These are phyloP conservation scores for Ophiostoma sp. DNA, from an alignment of 2,329 filamentous ascomycete species.

Conservation along the genomic window DNA sequence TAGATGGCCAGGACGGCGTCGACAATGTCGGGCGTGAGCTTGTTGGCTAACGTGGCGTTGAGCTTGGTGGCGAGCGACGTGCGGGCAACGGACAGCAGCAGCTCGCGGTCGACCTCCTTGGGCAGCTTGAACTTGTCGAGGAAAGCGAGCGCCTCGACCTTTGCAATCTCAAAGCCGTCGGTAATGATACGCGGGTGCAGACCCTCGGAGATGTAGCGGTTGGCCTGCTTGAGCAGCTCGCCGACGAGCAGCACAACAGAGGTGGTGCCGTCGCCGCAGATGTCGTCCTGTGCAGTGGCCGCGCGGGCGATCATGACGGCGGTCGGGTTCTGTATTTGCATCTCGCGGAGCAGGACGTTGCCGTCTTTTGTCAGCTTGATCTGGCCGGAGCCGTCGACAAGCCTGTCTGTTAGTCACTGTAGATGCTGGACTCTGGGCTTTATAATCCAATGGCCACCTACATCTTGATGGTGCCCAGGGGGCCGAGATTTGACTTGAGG, in stretches of 20 bases:
- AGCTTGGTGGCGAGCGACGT: slow-evolving; percentile 95
- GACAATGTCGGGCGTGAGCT: slow-evolving; percentile 90
- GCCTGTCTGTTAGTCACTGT: slow-evolving; percentile 39
- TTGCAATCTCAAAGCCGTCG: slow-evolving; percentile 95
- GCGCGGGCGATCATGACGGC: slow-evolving; percentile 79
- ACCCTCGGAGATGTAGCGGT: slow-evolving; percentile 94
- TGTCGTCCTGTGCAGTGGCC: slow-evolving; percentile 96
- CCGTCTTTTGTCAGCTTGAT: slow-evolving; percentile 99
- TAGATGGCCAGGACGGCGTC: slow-evolving; percentile 95
- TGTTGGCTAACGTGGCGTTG: slow-evolving; percentile 79
- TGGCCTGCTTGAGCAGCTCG: slow-evolving; percentile 95
- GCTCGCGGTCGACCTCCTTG: slow-evolving; percentile 84
- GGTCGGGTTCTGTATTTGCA: slow-evolving; percentile 98
- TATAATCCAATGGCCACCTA: slow-evolving; percentile 36
- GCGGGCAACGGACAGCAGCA: slow-evolving; percentile 85
- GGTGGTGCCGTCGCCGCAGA: slow-evolving; percentile 95
- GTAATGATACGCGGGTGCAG: slow-evolving; percentile 94
- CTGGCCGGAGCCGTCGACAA: slow-evolving; percentile 68
- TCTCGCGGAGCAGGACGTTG: slow-evolving; percentile 72
- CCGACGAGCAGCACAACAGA: slow-evolving; percentile 93
- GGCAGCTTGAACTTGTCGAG: slow-evolving; percentile 89
- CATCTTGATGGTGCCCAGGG: slow-evolving; percentile 95
- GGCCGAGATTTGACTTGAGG: slow-evolving; percentile 91
- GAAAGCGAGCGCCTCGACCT: slow-evolving; percentile 90
- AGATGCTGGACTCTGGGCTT: background rate